Conservation (phyloP, 1,139 yeast species). For the Saccharomyces hybrid region DNA sequence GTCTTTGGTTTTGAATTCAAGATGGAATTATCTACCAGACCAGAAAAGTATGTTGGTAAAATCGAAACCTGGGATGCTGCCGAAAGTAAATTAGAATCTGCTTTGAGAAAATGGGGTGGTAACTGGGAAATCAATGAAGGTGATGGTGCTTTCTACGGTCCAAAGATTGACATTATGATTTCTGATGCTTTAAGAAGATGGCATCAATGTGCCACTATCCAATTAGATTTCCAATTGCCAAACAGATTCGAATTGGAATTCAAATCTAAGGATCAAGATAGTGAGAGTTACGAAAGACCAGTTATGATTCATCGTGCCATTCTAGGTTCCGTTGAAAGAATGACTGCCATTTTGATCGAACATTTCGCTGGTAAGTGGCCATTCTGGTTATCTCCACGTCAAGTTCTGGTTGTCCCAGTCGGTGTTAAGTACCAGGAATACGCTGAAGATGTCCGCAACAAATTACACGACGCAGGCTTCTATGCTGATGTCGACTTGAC, state of each 20-base stretch:
- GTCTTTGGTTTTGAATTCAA: conserved; percentile 81
- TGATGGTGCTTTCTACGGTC: conserved; percentile 98
- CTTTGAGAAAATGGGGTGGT: conserved; percentile 70
- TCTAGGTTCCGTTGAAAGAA: conserved; percentile 94
- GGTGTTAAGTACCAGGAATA: conserved; percentile 87
- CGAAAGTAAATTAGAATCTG: conserved; percentile 65
- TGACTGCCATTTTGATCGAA: conserved; percentile 95
- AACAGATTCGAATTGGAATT: conserved; percentile 81
- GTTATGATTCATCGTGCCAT: conserved; percentile 99
- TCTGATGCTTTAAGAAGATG: conserved; percentile 87
- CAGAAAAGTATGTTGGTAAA: conserved; percentile 84
- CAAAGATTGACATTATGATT: conserved; percentile 91
- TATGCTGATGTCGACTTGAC: conserved; percentile 87
- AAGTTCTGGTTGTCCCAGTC: conserved; percentile 87
- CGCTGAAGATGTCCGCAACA: conserved; percentile 70
- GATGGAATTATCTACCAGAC: conserved; percentile 89
- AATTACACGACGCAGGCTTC: conserved; percentile 60
- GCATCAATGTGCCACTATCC: conserved; percentile 98
- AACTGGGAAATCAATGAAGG: conserved; percentile 89
- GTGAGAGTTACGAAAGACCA: conserved; percentile 50
- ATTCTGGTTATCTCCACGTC: conserved; percentile 98
- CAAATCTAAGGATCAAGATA: conserved; percentile 52
- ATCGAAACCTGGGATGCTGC: conserved; percentile 84
- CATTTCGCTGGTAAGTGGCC: conserved; percentile 99
- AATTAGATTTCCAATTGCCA: conserved; percentile 95